These are phyloP conservation scores for Pestalotiopsis sp. DNA, from an alignment of 2,329 filamentous ascomycete species.

Conservation along the genomic window DNA sequence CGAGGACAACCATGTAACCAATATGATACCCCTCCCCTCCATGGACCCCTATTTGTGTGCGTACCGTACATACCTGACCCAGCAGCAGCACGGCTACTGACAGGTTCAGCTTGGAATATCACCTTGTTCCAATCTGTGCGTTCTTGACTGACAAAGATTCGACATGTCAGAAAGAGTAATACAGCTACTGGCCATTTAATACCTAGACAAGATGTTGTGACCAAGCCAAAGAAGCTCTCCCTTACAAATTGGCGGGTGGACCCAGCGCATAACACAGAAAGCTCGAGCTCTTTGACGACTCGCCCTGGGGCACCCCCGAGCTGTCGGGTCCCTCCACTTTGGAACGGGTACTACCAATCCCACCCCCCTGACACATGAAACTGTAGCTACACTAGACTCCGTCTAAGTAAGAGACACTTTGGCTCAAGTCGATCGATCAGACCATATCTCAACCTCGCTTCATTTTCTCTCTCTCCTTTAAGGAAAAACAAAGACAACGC, in stretches of 20 bases:
- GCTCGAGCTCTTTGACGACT: background rate
- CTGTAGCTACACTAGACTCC: background rate
- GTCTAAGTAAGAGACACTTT: background rate
- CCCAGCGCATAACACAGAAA: background rate
- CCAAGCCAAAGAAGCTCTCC: background rate
- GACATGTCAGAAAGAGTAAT: background rate
- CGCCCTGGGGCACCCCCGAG: background rate
- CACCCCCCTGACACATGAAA: background rate
- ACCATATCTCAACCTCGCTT: background rate
- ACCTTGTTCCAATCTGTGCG: background rate
- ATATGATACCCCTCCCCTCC: background rate
- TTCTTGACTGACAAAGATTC: background rate
- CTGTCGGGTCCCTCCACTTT: background rate
- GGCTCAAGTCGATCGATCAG: background rate
- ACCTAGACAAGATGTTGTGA: background rate
- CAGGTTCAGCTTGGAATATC: background rate
- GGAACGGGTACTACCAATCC: background rate
- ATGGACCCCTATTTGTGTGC: slow-evolving; percentile 2
- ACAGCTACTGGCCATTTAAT: background rate
- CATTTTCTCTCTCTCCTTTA: background rate
- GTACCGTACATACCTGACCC: background rate
- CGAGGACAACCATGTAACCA: background rate
- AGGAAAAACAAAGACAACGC: background rate
- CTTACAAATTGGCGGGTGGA: background rate
- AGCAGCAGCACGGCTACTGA: background rate